Percentiles rank a stretch among this genome's conserved stretches.
phyloP scores from a whole-genome alignment of 805 yeast genomes.

The Clavispora fructus region DNA sequence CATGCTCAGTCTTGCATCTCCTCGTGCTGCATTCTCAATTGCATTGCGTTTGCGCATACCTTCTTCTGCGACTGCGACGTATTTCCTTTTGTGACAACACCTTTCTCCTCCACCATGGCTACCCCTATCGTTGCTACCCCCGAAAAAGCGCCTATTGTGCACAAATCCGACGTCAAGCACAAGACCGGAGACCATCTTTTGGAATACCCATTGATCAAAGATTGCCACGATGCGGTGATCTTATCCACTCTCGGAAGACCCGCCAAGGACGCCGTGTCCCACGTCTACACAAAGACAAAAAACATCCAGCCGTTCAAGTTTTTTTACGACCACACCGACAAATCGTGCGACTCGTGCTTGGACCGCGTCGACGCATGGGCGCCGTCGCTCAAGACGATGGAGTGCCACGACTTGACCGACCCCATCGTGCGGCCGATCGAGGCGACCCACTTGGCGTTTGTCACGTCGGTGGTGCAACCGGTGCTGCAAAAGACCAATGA shows the following conservation, averaged over 20 bases:
- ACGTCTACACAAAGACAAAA: background rate
- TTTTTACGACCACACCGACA: slow-evolving; percentile 46
- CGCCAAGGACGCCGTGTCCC: background rate
- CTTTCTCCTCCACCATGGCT: background rate
- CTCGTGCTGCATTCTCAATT: no score
- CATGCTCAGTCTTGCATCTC: no score
- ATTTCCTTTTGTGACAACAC: background rate
- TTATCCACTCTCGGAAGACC: background rate
- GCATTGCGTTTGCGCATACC: background rate
- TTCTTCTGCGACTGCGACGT: background rate
- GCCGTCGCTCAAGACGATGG: slow-evolving; percentile 56
- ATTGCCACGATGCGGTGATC: background rate
- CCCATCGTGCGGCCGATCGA: slow-evolving; percentile 49
- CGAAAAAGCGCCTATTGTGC: background rate
- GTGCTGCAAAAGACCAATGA: slow-evolving; percentile 42
- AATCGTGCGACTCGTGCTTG: slow-evolving; percentile 51
- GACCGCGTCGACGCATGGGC: slow-evolving; percentile 48
- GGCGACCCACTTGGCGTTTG: slow-evolving; percentile 33
- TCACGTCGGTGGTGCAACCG: slow-evolving; percentile 35
- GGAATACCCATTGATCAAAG: slow-evolving; percentile 1
- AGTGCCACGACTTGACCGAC: slow-evolving; percentile 44
- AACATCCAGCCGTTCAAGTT: slow-evolving; percentile 2
- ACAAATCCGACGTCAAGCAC: background rate
- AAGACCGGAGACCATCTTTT: slow-evolving; percentile 1
- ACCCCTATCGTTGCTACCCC: background rate